Evolutionary conservation across 1,139 yeast genomes (phyloP).

Genomic region (Wickerhamomyces sp.): DNA sequence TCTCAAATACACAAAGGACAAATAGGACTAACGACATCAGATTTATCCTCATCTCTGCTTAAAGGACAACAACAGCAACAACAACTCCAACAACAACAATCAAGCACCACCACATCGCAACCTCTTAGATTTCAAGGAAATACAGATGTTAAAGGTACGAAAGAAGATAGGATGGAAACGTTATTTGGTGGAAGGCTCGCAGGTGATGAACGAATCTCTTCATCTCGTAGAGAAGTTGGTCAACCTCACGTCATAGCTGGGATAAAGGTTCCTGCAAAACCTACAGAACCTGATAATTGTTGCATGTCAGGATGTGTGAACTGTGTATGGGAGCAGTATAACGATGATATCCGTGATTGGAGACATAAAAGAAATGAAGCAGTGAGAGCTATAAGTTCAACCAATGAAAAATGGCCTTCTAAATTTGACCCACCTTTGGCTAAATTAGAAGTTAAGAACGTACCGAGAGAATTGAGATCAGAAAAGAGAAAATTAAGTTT

Average conservation of each 20-base stretch:
- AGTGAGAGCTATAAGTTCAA: constrained; percentile 42
- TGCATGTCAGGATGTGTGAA: constrained; percentile 97
- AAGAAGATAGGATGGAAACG: constrained; percentile 43
- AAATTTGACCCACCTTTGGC: constrained; percentile 71
- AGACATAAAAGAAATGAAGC: constrained; percentile 55
- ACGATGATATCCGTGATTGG: constrained; percentile 88
- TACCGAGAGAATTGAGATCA: constrained; percentile 31
- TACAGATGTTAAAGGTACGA: constrained; percentile 33
- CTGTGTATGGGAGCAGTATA: constrained; percentile 93
- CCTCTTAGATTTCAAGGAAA: constrained; percentile 33
- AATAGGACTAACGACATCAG: no score
- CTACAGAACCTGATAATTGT: constrained; percentile 89
- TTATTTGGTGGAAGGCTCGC: constrained; percentile 57
- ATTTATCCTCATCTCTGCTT: no score
- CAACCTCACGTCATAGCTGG: constrained; percentile 59
- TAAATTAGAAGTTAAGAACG: constrained; percentile 31
- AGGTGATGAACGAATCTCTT: constrained; percentile 47
- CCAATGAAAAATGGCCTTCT: constrained; percentile 70
- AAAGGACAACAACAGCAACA: no score
- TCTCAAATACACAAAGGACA: no score
- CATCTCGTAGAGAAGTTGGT: constrained; percentile 40
- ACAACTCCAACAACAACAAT: not conserved
- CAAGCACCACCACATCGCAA: not conserved
- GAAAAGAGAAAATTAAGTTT: constrained; percentile 20
- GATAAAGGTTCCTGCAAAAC: constrained; percentile 69